Percentiles rank a stretch among this genome's conserved stretches.
These are phyloP conservation scores for Delitschia confertaspora DNA, from an alignment of 495 filamentous ascomycete species.

Conservation along the genomic window DNA sequence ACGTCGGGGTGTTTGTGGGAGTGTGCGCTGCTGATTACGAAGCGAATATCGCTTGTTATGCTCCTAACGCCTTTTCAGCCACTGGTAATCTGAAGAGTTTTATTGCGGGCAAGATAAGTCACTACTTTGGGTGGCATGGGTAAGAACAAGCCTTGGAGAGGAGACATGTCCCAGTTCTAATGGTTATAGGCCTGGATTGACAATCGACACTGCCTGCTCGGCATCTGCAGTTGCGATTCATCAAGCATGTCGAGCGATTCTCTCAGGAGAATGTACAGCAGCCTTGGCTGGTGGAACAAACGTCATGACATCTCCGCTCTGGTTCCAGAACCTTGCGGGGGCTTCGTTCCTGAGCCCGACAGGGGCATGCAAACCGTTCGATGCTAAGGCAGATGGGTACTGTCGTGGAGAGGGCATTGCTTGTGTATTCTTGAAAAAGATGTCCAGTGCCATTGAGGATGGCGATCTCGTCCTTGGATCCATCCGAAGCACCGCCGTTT, in stretches of 20 bases:
- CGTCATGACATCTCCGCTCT: slow-evolving; percentile 1
- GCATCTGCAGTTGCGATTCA: slow-evolving; percentile 12
- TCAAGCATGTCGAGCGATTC: slow-evolving; percentile 4
- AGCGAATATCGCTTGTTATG: slow-evolving; percentile 1
- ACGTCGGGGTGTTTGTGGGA: slow-evolving; percentile 15
- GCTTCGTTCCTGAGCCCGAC: slow-evolving; percentile 12
- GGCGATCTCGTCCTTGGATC: slow-evolving; percentile 37
- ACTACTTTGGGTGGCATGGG: slow-evolving; percentile 17
- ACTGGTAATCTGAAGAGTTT: slow-evolving; percentile 1
- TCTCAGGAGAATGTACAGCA: slow-evolving; percentile 1
- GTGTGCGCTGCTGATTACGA: slow-evolving; percentile 2
- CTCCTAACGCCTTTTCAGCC: slow-evolving; percentile 3
- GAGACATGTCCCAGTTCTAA: slow-evolving; percentile 7
- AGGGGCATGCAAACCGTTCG: slow-evolving; percentile 32
- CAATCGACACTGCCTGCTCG: slow-evolving; percentile 18
- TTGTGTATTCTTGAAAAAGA: slow-evolving; percentile 34
- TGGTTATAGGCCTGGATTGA: slow-evolving; percentile 6
- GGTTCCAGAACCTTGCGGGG: slow-evolving; percentile 3
- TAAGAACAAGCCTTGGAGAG: no score
- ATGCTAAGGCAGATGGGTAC: slow-evolving; percentile 39
- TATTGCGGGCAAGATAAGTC: slow-evolving; percentile 6
- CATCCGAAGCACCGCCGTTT: slow-evolving; percentile 34
- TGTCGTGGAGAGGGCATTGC: slow-evolving; percentile 41
- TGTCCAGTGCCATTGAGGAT: slow-evolving; percentile 27
- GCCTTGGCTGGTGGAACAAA: slow-evolving; percentile 16